phyloP scores from a whole-genome alignment of 345 rosid species.

The Pistacia atlantica region DNA sequence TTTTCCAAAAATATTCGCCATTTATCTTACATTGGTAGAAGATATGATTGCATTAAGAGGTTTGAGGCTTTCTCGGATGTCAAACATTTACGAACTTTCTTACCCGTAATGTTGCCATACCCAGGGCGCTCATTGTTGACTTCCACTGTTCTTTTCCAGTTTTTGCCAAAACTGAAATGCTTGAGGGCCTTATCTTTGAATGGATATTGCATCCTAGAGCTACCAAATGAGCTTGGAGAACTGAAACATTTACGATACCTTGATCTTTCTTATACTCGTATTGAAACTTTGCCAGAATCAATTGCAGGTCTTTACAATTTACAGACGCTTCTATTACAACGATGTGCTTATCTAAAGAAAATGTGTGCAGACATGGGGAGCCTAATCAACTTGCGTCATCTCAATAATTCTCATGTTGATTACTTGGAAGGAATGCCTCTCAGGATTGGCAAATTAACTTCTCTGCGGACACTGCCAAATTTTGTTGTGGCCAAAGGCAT shows the following conservation, averaged over 20 bases:
- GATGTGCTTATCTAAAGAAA: constrained; percentile 5
- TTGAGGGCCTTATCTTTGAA: constrained; percentile 5
- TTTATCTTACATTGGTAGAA: neutral
- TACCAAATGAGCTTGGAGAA: constrained; percentile 8
- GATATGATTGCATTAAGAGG: neutral
- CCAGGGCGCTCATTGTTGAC: neutral
- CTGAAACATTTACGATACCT: constrained; percentile 30
- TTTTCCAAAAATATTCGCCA: constrained; percentile 1
- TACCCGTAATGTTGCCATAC: neutral
- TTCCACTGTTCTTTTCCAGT: neutral
- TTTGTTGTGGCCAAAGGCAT: constrained; percentile 10
- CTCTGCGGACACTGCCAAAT: neutral
- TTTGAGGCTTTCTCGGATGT: neutral
- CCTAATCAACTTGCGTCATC: constrained; percentile 5
- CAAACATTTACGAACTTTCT: neutral
- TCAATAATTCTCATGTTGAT: neutral
- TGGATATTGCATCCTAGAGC: neutral
- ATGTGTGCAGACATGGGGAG: constrained; percentile 4
- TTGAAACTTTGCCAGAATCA: constrained; percentile 24
- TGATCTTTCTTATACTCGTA: neutral
- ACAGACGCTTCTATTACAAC: constrained; percentile 3
- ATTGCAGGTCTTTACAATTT: constrained; percentile 20
- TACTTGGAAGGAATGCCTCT: constrained; percentile 10
- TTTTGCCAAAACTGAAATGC: neutral
- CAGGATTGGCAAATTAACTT: constrained; percentile 2